These are phyloP conservation scores for Lasiodiplodia hormozganensis DNA, from an alignment of 2,329 filamentous ascomycete genomes.

Conservation along the genomic window DNA sequence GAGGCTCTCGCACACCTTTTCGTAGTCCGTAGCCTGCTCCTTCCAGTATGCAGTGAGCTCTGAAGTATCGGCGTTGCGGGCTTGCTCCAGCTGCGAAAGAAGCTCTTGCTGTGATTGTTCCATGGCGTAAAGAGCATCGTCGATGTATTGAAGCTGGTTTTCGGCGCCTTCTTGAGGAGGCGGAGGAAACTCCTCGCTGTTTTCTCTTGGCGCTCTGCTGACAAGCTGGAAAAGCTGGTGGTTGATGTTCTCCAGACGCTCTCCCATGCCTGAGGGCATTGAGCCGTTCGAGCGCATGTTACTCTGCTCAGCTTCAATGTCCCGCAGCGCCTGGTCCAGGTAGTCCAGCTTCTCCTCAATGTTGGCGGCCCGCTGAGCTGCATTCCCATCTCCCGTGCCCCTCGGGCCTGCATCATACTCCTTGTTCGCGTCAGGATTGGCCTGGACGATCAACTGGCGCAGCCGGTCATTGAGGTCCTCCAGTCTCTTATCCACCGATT, in stretches of 20 bases:
- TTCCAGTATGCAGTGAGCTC: slow-evolving; percentile 25
- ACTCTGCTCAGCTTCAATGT: slow-evolving; percentile 65
- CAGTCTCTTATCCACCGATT: slow-evolving; percentile 66
- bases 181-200: slow-evolving; percentile 49
- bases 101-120: slow-evolving; percentile 33
- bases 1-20: slow-evolving; percentile 44
- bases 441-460: slow-evolving; percentile 69
- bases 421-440: slow-evolving; percentile 60
- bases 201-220: slow-evolving; percentile 57
- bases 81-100: slow-evolving; percentile 9
- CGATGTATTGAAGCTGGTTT: slow-evolving; percentile 72
- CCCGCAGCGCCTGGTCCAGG: slow-evolving; percentile 69
- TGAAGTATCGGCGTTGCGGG: slow-evolving; percentile 30
- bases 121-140: slow-evolving; percentile 62
- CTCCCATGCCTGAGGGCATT: slow-evolving; percentile 39
- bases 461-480: slow-evolving; percentile 72
- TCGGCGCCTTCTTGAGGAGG: slow-evolving; percentile 66
- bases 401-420: slow-evolving; percentile 42
- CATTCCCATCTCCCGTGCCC: slow-evolving; percentile 32
- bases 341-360: slow-evolving; percentile 71
- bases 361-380: slow-evolving; percentile 32
- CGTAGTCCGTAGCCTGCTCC: slow-evolving; percentile 36
- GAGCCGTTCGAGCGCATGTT: slow-evolving; percentile 33
- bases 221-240: slow-evolving; percentile 63
- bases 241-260: slow-evolving; percentile 62